Conservation (phyloP, 192 early-diverging fungal species). For the Phlyctochytrium planicorne region DNA sequence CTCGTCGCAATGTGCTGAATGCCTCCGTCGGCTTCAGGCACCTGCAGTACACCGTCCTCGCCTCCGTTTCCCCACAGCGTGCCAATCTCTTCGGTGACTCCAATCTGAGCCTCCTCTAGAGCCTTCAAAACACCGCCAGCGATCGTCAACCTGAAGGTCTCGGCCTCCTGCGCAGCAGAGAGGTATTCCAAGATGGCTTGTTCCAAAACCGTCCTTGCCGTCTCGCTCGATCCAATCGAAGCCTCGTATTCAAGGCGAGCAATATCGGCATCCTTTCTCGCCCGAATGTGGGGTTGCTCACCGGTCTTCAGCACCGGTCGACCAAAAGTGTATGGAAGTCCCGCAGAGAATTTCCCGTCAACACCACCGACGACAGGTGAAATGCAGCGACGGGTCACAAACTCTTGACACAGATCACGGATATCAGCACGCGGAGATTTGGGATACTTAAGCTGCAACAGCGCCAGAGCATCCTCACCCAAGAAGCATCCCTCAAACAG, state of each 20-base stretch:
- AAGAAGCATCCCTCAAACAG: slow-evolving; percentile 33
- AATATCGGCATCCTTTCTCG: slow-evolving; percentile 30
- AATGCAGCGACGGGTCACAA: slow-evolving; percentile 21
- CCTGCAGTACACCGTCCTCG: slow-evolving; percentile 9
- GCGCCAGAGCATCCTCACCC: slow-evolving; percentile 27
- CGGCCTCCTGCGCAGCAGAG: slow-evolving; percentile 33
- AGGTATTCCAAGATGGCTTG: slow-evolving; percentile 37
- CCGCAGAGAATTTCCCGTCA: slow-evolving; percentile 19
- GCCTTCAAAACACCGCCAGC: slow-evolving; percentile 15
- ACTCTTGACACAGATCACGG: slow-evolving; percentile 19
- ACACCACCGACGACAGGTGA: slow-evolving; percentile 24
- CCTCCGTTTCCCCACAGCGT: slow-evolving; percentile 4
- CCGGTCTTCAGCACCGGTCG: slow-evolving; percentile 26
- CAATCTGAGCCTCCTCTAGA: slow-evolving; percentile 18
- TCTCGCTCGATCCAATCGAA: slow-evolving; percentile 24
- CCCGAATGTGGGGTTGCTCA: slow-evolving; percentile 27
- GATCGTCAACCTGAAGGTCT: slow-evolving; percentile 24
- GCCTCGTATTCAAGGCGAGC: slow-evolving; percentile 21
- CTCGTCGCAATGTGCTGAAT: slow-evolving; percentile 19
- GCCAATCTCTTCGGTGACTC: slow-evolving; percentile 18
- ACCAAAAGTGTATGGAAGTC: slow-evolving; percentile 28
- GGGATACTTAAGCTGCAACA: slow-evolving; percentile 25
- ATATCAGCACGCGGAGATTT: slow-evolving; percentile 22
- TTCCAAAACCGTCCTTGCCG: slow-evolving; percentile 35
- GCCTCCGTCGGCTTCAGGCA: slow-evolving; percentile 23